Evolutionary conservation across 192 early-diverging fungal genomes (phyloP), one percentile per base, ranked within the genome.

Genomic region (Coemansia sp.): DNA sequence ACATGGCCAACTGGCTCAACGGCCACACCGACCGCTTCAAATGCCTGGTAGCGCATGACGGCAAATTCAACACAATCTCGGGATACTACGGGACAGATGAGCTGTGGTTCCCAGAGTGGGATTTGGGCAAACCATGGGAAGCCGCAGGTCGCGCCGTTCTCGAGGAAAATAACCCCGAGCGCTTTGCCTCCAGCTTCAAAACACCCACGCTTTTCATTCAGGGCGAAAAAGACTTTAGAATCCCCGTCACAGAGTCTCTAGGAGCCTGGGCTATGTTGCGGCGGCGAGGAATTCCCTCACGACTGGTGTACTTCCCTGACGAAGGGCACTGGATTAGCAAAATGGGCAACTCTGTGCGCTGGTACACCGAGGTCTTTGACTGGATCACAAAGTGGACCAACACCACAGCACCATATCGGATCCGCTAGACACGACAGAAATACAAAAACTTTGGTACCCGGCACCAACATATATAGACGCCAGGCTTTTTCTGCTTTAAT

Each of bases 131-230:
- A 33, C 87, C 87, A 22, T 88, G 68, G 41, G 57, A 80, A 6
- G 50, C 55, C 5, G 46, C 64, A 5, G 70, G 74, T 11, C 67
- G 81, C 14, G 55, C 64, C 19, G 60, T 66, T 8, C 87, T 86
- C 49, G 83, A 91, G 26, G 66, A 68, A 39, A 86, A 74, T 67
- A 86, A 83, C 53, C 90, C 90, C 22, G 66, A 80, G 57, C 78
- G 80, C 35, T 79, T 77, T 58, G 87, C 85, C 0, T 64, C 78
- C n/a, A 76, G 79, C 38, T 88, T 87, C 81, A 78, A 76, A 28
- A 91, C 90, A 1, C 90, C 90, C 2, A 88, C 87, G 2, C 68
- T 92, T 40, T 80, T 91, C 38, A 82, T 88, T 36, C 90, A 92
- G 37, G 85, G 87, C 46, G 81, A 78, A 29, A 63, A 56, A 47